A percentile compares a stretch with the other conserved stretches of the same genome.
Evolutionary conservation across 2,329 filamentous ascomycete genomes (phyloP).

Genomic region (Teratosphaeria gauchensis): DNA sequence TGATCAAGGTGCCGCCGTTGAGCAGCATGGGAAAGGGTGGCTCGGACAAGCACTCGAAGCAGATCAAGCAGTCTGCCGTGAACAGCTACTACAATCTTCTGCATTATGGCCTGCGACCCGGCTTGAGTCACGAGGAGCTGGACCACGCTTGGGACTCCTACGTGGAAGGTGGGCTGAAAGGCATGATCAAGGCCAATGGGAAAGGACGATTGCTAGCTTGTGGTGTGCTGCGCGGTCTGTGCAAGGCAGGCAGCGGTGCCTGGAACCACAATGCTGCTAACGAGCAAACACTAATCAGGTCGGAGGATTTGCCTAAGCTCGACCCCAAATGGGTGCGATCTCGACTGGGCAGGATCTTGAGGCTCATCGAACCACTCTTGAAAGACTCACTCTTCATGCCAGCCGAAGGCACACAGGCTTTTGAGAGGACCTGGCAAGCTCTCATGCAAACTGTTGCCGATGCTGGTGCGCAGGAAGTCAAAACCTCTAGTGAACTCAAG

Average conservation of each 20-base stretch:
- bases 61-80: constrained; percentile 50
- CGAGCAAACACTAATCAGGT: constrained; percentile 39
- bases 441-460: constrained; percentile 55
- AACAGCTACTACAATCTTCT: constrained; percentile 70
- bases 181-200: constrained; percentile 41
- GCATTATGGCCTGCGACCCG: constrained; percentile 73
- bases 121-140: constrained; percentile 52
- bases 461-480: constrained; percentile 77
- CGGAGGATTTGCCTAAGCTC: constrained; percentile 71
- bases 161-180: constrained; percentile 54
- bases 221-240: constrained; percentile 62
- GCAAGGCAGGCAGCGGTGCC: constrained; percentile 48
- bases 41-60: constrained; percentile 36
- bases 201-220: constrained; percentile 53
- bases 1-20: constrained; percentile 59
- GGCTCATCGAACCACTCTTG: constrained; percentile 46
- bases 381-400: constrained; percentile 38
- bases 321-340: constrained; percentile 81
- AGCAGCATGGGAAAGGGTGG: constrained; percentile 60
- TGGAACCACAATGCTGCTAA: constrained; percentile 70
- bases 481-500: constrained; percentile 73
- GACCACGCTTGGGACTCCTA: constrained; percentile 72
- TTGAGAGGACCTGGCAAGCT: constrained; percentile 27
- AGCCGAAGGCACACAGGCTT: constrained; percentile 10
- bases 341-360: constrained; percentile 58